These are phyloP conservation scores for Gonapodya prolifera DNA, from an alignment of 192 early-diverging fungal genomes.

Conservation along the genomic window DNA sequence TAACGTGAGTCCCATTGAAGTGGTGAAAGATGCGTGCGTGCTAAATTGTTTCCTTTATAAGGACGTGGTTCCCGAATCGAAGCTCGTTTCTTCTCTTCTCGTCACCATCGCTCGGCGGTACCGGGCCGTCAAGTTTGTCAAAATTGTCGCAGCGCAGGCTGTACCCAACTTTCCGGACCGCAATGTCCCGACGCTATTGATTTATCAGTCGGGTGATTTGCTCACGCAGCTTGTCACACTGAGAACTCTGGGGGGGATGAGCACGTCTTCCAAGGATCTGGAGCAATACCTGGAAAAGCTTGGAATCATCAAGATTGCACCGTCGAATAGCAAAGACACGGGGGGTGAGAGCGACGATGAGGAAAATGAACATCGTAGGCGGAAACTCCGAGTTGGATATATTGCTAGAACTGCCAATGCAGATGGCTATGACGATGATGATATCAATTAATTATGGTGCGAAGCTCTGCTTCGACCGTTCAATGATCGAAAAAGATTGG, in stretches of 20 bases:
- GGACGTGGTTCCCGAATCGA: too few relatives aligned
- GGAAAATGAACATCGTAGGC: too few relatives aligned
- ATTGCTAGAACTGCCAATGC: too few relatives aligned
- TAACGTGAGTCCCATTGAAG: neutral
- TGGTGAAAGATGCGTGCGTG: slow-evolving; percentile 29
- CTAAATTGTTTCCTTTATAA: too few relatives aligned
- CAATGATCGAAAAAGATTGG: too few relatives aligned
- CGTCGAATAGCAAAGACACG: too few relatives aligned
- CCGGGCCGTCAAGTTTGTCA: slow-evolving; percentile 83
- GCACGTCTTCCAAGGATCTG: slow-evolving; percentile 44
- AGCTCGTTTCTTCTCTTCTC: too few relatives aligned
- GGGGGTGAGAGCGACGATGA: too few relatives aligned
- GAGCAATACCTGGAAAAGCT: neutral
- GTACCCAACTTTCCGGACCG: slow-evolving; percentile 90
- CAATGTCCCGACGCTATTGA: slow-evolving; percentile 76
- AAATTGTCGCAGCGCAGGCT: slow-evolving; percentile 85
- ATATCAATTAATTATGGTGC: too few relatives aligned
- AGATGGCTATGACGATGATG: too few relatives aligned
- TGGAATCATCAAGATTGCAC: neutral
- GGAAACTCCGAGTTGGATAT: too few relatives aligned
- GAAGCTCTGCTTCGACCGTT: too few relatives aligned
- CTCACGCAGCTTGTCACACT: slow-evolving; percentile 72
- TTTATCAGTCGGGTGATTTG: slow-evolving; percentile 83
- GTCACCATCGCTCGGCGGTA: slow-evolving; percentile 29
- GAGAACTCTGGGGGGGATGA: slow-evolving; percentile 64